phyloP scores from a whole-genome alignment of 495 filamentous ascomycete genomes.

The Sordaria brevicollis region DNA sequence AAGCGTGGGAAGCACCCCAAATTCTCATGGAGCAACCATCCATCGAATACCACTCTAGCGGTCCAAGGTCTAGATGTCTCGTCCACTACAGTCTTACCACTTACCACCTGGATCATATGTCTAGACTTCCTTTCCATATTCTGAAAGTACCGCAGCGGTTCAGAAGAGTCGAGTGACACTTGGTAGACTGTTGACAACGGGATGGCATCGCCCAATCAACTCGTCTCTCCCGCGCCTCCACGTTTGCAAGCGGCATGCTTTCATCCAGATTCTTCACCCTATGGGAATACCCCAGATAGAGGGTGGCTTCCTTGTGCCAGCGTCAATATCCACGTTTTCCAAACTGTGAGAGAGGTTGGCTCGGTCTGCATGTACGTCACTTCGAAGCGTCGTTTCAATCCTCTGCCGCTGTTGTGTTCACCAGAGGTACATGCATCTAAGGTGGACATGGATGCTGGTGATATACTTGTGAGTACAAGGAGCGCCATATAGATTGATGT shows the following conservation, averaged over 20 bases:
- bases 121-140: conserved; percentile 1
- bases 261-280: not conserved
- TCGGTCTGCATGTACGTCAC: conserved; percentile 6
- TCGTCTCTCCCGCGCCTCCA: not conserved
- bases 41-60: not conserved
- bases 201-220: not conserved
- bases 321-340: not conserved
- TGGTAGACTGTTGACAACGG: not conserved
- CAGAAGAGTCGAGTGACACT: not conserved
- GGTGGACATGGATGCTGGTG: not conserved
- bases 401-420: not conserved
- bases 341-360: not conserved
- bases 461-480: not conserved
- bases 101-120: not conserved
- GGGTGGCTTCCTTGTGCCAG: not conserved
- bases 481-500: not conserved
- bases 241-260: not conserved
- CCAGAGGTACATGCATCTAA: not conserved
- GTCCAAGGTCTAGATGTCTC: not conserved
- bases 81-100: not conserved
- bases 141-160: conserved; percentile 15
- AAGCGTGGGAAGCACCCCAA: not conserved
- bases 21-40: not conserved
- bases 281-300: not conserved
- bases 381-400: not conserved